Percentiles rank a stretch among this genome's conserved stretches.
Evolutionary conservation across 202 grass and related monocot genomes (phyloP).

Genomic region (Dendrocalamus latiflorus): DNA sequence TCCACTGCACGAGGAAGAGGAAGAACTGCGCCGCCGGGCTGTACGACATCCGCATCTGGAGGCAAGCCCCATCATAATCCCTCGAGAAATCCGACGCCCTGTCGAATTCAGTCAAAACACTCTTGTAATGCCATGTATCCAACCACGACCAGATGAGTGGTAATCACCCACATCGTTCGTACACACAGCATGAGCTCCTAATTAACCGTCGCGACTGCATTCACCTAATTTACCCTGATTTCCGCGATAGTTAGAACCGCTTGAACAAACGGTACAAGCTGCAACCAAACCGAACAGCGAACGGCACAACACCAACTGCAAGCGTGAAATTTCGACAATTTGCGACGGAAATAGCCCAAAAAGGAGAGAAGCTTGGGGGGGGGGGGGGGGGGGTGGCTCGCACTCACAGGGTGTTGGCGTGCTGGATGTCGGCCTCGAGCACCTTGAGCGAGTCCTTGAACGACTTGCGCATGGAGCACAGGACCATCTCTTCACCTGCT

Average conservation of each 20-base stretch:
- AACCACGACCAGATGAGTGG: not conserved
- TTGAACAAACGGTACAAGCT: not conserved
- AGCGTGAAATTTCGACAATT: not conserved
- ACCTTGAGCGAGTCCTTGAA: constrained; percentile 99
- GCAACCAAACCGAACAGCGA: too few relatives aligned
- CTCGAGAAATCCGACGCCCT: constrained; percentile 84
- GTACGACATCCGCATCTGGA: constrained; percentile 94
- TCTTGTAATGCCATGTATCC: not conserved
- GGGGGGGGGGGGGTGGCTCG: too few relatives aligned
- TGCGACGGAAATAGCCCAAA: not conserved
- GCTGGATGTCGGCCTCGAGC: constrained; percentile 94
- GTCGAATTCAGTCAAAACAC: not conserved
- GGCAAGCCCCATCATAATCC: constrained; percentile 82
- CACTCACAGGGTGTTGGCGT: constrained; percentile 84
- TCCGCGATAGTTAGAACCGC: not conserved
- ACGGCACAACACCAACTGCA: not conserved
- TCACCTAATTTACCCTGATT: not conserved
- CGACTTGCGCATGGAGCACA: constrained; percentile 68
- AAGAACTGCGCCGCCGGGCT: constrained; percentile 70
- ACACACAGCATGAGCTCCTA: too few relatives aligned
- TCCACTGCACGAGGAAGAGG: constrained; percentile 97
- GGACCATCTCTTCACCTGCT: constrained; percentile 40
- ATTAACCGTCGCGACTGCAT: not conserved
- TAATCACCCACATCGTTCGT: not conserved
- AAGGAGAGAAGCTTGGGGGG: not conserved